Evolutionary conservation across 352 stramenopile species (phyloP).

Genomic region (Globisporangium echinulatum): DNA sequence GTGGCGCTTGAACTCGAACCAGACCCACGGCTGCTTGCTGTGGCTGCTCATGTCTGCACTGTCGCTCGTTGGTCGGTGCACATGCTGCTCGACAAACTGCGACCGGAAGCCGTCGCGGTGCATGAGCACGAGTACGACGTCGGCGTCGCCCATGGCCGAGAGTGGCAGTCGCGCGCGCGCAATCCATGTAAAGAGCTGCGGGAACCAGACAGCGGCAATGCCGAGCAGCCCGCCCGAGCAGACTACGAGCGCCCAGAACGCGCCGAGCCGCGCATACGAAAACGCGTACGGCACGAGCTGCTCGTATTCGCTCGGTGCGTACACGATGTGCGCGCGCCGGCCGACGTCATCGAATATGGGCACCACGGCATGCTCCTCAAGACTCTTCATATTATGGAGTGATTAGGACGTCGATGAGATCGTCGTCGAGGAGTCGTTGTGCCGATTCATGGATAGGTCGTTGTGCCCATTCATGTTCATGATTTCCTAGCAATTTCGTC

Average conservation of each 20-base stretch:
- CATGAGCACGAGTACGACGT: constrained; percentile 41
- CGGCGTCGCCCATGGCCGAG: constrained; percentile 23
- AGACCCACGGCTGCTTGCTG: constrained; percentile 28
- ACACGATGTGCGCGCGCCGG: constrained; percentile 31
- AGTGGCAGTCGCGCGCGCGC: constrained; percentile 22
- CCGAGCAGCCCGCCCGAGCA: constrained; percentile 19
- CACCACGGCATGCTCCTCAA: constrained; percentile 41
- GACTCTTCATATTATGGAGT: constrained; percentile 20
- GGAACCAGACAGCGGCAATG: constrained; percentile 50
- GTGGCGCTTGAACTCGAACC: constrained; percentile 70
- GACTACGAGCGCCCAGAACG: constrained; percentile 32
- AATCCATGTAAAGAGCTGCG: constrained; percentile 56
- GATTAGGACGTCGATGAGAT: too few species aligned
- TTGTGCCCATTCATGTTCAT: too few species aligned
- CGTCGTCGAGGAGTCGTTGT: too few species aligned
- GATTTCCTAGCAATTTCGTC: too few species aligned
- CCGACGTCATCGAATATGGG: constrained; percentile 32
- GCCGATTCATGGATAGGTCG: too few species aligned
- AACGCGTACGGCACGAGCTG: constrained; percentile 31
- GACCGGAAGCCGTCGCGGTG: constrained; percentile 26
- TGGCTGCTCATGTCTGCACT: not conserved
- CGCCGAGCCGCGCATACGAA: constrained; percentile 20
- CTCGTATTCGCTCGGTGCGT: constrained; percentile 33
- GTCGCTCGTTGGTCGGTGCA: constrained; percentile 14
- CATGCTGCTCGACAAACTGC: constrained; percentile 31